Percentiles rank a stretch among this genome's conserved stretches.
These are phyloP conservation scores for Epithele typhae DNA, from an alignment of 768 basidiomycete species.

Conservation along the genomic window DNA sequence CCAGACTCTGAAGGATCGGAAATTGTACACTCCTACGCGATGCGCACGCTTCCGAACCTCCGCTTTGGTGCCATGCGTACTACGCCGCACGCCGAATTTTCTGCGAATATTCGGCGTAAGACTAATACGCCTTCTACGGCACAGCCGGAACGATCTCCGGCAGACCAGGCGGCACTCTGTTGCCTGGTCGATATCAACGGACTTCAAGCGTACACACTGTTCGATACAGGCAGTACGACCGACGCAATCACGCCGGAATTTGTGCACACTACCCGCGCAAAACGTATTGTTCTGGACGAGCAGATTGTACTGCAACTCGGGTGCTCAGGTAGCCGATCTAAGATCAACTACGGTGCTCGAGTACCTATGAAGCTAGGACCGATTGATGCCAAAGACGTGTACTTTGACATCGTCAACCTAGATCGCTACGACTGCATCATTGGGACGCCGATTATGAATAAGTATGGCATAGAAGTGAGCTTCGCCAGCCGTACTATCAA, in stretches of 20 bases:
- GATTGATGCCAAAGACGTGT: background rate
- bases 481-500: background rate
- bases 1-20: too few species aligned
- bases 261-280: constrained; percentile 8
- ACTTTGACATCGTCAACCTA: constrained; percentile 7
- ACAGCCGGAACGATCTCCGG: background rate
- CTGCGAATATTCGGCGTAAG: too few species aligned
- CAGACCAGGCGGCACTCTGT: background rate
- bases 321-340: constrained; percentile 26
- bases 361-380: constrained; percentile 9
- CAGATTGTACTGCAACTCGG: constrained; percentile 29
- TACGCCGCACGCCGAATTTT: too few species aligned
- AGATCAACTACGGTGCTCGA: constrained; percentile 26
- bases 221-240: constrained; percentile 22
- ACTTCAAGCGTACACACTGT: constrained; percentile 16
- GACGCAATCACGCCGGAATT: constrained; percentile 23
- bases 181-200: constrained; percentile 6
- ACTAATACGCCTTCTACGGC: too few species aligned
- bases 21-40: too few species aligned
- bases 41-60: too few species aligned
- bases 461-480: background rate
- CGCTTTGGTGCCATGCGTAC: too few species aligned
- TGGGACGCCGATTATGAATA: constrained; percentile 23
- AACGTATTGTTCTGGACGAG: constrained; percentile 10
- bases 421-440: constrained; percentile 28